These are phyloP conservation scores for Lanmaoa pseudosensibilis DNA, from an alignment of 768 basidiomycete genomes.

Conservation along the genomic window DNA sequence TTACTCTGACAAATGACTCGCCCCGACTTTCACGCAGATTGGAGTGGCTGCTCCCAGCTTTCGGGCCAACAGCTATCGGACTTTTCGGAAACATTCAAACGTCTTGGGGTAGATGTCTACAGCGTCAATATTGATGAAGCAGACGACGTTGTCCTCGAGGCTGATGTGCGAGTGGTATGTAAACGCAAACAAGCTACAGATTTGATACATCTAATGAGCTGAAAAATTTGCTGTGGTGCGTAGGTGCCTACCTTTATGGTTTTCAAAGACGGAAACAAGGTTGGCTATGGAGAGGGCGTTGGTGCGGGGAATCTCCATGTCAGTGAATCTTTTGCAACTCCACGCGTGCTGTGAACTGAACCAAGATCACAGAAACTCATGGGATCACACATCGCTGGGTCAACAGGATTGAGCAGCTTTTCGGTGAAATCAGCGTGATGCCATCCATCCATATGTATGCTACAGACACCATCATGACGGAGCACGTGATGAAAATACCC, in stretches of 20 bases:
- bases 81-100: conserved; percentile 25
- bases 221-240: neutral
- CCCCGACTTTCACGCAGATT: conserved; percentile 23
- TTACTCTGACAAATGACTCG: neutral
- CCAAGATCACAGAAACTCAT: conserved; percentile 20
- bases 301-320: conserved; percentile 29
- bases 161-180: conserved; percentile 60
- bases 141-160: conserved; percentile 52
- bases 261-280: conserved; percentile 30
- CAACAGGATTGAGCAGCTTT: neutral
- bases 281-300: conserved; percentile 27
- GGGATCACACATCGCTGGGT: conserved; percentile 17
- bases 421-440: neutral
- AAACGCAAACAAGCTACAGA: neutral
- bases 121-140: conserved; percentile 73
- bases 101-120: conserved; percentile 54
- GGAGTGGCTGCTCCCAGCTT: conserved; percentile 9
- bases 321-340: conserved; percentile 15
- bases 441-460: neutral
- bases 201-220: neutral
- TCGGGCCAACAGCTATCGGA: conserved; percentile 16
- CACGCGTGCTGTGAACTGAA: neutral
- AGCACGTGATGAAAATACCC: conserved; percentile 20
- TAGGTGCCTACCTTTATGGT: conserved; percentile 32
- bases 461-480: neutral